Percentiles rank a stretch among this genome's conserved stretches.
Evolutionary conservation across 2,329 filamentous ascomycete species (phyloP).

Genomic region (Colletotrichum neosansevieriae): DNA sequence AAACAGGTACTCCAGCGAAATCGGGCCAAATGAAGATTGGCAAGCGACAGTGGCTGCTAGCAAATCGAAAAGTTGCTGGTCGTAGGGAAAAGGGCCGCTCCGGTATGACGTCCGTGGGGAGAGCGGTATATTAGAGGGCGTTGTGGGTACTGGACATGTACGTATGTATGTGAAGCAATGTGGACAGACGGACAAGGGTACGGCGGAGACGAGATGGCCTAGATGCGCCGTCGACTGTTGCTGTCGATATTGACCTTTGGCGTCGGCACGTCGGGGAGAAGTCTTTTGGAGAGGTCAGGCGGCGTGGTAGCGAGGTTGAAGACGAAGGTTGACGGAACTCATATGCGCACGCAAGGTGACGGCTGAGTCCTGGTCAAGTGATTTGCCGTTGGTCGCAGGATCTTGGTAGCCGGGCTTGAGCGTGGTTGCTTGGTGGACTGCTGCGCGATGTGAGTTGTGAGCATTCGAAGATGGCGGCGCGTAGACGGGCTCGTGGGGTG

Average conservation of each 20-base stretch:
- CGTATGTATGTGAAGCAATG: slow-evolving; percentile 31
- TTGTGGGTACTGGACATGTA: slow-evolving; percentile 36
- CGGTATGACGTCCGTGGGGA: slow-evolving; percentile 39
- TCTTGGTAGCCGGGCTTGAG: slow-evolving; percentile 7
- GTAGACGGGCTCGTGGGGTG: not conserved
- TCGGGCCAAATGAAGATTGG: slow-evolving; percentile 32
- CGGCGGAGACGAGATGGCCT: slow-evolving; percentile 33
- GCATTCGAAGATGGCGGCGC: slow-evolving; percentile 19
- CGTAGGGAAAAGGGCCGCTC: slow-evolving; percentile 21
- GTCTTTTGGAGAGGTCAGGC: slow-evolving; percentile 9
- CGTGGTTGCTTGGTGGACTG: slow-evolving; percentile 12
- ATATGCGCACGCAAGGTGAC: slow-evolving; percentile 18
- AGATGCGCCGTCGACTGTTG: slow-evolving; percentile 20
- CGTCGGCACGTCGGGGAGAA: slow-evolving; percentile 9
- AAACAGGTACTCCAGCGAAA: not conserved
- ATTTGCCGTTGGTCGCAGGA: slow-evolving; percentile 7
- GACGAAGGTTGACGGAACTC: slow-evolving; percentile 4
- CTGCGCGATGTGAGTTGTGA: slow-evolving; percentile 28
- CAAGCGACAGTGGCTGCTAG: slow-evolving; percentile 25
- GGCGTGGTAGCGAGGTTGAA: not conserved
- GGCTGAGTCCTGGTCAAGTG: not conserved
- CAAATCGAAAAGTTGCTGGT: slow-evolving; percentile 33
- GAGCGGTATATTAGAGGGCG: slow-evolving; percentile 39
- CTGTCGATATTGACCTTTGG: slow-evolving; percentile 23
- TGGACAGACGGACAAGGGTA: slow-evolving; percentile 34